Conservation (phyloP, 177 flowering plant genomes). For the Telopea speciosissima region DNA sequence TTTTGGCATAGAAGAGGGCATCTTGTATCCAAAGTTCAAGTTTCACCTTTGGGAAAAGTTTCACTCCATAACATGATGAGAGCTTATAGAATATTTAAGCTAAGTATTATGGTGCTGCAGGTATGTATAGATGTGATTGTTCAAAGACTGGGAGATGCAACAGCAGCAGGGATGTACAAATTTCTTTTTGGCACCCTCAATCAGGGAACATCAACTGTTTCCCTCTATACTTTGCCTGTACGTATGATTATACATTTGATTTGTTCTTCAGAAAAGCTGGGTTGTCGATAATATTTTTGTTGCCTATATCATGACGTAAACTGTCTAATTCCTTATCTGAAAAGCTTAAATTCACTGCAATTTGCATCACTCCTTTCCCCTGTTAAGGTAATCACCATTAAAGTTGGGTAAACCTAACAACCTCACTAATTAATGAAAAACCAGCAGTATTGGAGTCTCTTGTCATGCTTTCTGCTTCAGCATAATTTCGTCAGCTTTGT, state of each 20-base stretch:
- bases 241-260: conserved; percentile 12
- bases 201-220: conserved; percentile 44
- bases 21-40: not conserved
- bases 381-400: not conserved
- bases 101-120: conserved; percentile 30
- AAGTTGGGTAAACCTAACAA: not conserved
- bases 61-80: not conserved
- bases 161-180: conserved; percentile 92
- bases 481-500: no score
- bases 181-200: conserved; percentile 53
- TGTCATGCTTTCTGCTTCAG: no score
- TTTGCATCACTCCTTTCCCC: not conserved
- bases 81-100: not conserved
- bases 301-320: not conserved
- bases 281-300: not conserved
- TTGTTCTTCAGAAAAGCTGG: not conserved
- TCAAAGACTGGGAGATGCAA: conserved; percentile 94
- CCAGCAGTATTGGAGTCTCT: not conserved
- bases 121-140: conserved; percentile 89
- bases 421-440: not conserved
- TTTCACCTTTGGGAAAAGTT: no score
- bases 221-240: conserved; percentile 87
- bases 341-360: not conserved
- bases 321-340: not conserved
- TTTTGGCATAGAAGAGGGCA: not conserved